Evolutionary conservation across 164 flowering plant species (phyloP).

Genomic region (Amborella trichopoda): DNA sequence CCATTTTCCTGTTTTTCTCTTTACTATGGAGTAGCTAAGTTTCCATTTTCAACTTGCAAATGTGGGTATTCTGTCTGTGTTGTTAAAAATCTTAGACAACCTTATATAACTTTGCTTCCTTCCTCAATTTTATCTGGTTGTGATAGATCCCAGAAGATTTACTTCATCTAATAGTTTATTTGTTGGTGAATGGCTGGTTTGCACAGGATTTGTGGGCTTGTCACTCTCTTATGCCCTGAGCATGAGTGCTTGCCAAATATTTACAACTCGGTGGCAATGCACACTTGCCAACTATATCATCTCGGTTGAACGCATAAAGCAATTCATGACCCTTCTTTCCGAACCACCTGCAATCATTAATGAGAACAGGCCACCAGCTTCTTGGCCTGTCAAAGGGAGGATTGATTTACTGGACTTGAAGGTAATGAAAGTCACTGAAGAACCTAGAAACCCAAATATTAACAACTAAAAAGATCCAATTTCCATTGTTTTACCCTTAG

Average conservation of each 20-base stretch:
- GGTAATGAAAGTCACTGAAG: constrained; percentile 16
- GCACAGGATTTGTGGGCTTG: constrained; percentile 72
- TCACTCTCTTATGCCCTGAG: constrained; percentile 79
- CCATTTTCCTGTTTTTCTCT: no score
- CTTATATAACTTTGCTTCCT: not conserved
- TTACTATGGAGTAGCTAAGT: no score
- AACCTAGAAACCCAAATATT: no score
- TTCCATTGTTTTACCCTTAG: not conserved
- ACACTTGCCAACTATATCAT: constrained; percentile 54
- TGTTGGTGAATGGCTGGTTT: no score
- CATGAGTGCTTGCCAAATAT: constrained; percentile 43
- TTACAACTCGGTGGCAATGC: constrained; percentile 55
- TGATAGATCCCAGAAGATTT: not conserved
- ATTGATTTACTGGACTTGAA: constrained; percentile 55
- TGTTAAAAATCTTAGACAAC: no score
- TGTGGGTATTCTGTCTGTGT: not conserved
- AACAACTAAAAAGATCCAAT: no score
- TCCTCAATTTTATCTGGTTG: no score
- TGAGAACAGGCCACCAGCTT: constrained; percentile 48
- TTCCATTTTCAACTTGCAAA: no score
- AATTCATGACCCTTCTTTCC: constrained; percentile 60
- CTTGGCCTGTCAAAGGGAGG: constrained; percentile 75
- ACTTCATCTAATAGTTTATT: no score
- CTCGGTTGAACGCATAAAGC: constrained; percentile 85
- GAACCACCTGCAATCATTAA: constrained; percentile 69